Evolutionary conservation across 192 early-diverging fungal genomes (phyloP).

Genomic region (Entomortierella lignicola): DNA sequence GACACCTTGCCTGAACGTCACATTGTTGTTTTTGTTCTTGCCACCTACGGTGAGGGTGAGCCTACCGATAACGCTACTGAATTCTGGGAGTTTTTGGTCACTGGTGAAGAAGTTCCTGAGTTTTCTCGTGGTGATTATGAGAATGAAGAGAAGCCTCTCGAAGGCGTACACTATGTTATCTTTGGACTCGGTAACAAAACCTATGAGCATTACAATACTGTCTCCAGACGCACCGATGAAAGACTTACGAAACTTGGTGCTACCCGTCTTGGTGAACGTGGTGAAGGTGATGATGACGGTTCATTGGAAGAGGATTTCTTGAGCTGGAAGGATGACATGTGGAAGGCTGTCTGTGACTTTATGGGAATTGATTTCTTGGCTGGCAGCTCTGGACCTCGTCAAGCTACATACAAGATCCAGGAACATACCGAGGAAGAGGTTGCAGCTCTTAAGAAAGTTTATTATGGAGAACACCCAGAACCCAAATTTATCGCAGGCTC

Average conservation of each 20-base stretch:
- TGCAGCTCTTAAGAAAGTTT: conserved; percentile 51
- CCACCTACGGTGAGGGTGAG: conserved; percentile 98
- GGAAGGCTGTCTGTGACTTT: conserved; percentile 79
- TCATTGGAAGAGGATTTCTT: conserved; percentile 97
- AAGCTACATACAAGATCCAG: conserved; percentile 67
- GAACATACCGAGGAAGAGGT: conserved; percentile 51
- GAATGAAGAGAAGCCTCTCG: conserved; percentile 67
- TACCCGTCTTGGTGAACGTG: conserved; percentile 76
- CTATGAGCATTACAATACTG: conserved; percentile 92
- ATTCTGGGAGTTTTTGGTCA: conserved; percentile 87
- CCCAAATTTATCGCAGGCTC: conserved; percentile 53
- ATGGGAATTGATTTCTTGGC: conserved; percentile 72
- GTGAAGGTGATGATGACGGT: conserved; percentile 98
- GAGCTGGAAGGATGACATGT: conserved; percentile 91
- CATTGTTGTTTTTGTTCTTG: conserved; percentile 92
- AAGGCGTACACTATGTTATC: conserved; percentile 71
- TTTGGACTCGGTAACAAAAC: conserved; percentile 93
- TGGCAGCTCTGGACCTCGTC: conserved; percentile 46
- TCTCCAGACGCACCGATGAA: conserved; percentile 76
- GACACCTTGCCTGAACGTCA: conserved; percentile 73
- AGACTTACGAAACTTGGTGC: conserved; percentile 81
- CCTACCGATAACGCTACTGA: conserved; percentile 97
- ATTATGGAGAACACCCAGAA: conserved; percentile 63
- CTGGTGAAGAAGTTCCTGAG: conserved; percentile 78
- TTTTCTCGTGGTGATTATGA: conserved; percentile 68